Evolutionary conservation across 1,284 basidiomycete genomes (phyloP), one percentile per base, ranked within the genome.

Genomic region (Termitomyces sp.): DNA sequence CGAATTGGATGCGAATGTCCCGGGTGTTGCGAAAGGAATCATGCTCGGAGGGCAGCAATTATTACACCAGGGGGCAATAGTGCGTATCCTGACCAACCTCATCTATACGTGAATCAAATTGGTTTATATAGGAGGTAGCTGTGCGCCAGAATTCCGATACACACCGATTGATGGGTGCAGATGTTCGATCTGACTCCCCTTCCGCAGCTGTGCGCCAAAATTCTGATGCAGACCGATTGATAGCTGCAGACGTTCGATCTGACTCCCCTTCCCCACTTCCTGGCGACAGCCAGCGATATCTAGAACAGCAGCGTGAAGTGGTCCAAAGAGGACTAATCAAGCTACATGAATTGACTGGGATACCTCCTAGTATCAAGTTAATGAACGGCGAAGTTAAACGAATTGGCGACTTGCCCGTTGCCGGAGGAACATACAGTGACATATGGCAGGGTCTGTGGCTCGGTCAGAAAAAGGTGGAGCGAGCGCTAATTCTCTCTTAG

Each of bases 11-110:
- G 58, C 28, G 64, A 67, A 41, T 3, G 67, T 71, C 35, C 64
- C 5, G 5, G 21, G 62, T 35, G 72, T 60, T 10, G 80, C 76
- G 7, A 62, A 71, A 52, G 63, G 66, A 3, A 64, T 83, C 37
- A 81, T 83, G 79, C 68, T 69, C 40, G 64, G 68, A 21, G 79
- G 79, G 13, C 81, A 82, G 66, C 63, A 65, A 57, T 78, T 77
- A 57, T 10, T 60, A 43, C 46, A 35, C 34, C 51, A 30, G 35
- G 31, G 34, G 13, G 16, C 35, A 28, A 44, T 24, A 5, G 47
- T 46, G n/a, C 21, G 33, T 28, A 14, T 39, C 18, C 16, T 28
- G 18, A 9, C 19, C 31, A 10, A 41, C n/a, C 34, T 44, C 7
- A 16, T 9, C 26, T 11, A 13, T 13, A 28, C 14, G 19, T 6